Conservation (phyloP, 805 yeast species). For the Maudiozyma serrabonitensis region DNA sequence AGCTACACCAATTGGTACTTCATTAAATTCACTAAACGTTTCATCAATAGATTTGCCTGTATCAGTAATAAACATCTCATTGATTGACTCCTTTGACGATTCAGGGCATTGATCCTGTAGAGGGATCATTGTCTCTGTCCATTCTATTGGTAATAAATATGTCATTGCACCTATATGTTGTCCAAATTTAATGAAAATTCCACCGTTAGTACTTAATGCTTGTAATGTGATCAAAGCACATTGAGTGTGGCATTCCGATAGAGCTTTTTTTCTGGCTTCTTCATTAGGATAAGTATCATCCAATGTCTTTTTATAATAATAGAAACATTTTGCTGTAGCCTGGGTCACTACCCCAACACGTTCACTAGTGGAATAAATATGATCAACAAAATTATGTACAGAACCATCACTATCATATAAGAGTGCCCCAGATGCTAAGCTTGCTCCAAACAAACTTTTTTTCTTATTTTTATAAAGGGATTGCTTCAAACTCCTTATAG, state of each 20-base stretch:
- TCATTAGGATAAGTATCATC: constrained; percentile 33
- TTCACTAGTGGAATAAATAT: constrained; percentile 30
- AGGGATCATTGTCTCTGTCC: constrained; percentile 94
- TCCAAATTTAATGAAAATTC: constrained; percentile 87
- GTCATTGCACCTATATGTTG: constrained; percentile 92
- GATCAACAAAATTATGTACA: constrained; percentile 16
- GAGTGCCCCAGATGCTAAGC: constrained; percentile 9
- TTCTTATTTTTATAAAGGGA: neutral
- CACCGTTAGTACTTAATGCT: constrained; percentile 82
- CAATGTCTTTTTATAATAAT: constrained; percentile 52
- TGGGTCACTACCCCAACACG: constrained; percentile 54
- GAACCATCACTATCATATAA: constrained; percentile 22
- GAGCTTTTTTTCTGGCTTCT: constrained; percentile 42
- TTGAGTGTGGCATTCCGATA: constrained; percentile 55
- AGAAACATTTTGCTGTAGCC: constrained; percentile 68
- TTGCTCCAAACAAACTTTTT: neutral
- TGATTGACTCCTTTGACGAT: constrained; percentile 61
- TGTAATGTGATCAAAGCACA: constrained; percentile 72
- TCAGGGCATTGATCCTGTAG: constrained; percentile 85
- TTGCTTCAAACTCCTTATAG: neutral
- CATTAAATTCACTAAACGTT: constrained; percentile 55
- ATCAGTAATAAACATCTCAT: constrained; percentile 57
- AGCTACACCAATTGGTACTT: constrained; percentile 85
- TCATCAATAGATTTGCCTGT: constrained; percentile 52
- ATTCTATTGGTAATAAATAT: constrained; percentile 79